Evolutionary conservation across 106 monocot genomes (phyloP).

Genomic region (Dendrobium catenatum): DNA sequence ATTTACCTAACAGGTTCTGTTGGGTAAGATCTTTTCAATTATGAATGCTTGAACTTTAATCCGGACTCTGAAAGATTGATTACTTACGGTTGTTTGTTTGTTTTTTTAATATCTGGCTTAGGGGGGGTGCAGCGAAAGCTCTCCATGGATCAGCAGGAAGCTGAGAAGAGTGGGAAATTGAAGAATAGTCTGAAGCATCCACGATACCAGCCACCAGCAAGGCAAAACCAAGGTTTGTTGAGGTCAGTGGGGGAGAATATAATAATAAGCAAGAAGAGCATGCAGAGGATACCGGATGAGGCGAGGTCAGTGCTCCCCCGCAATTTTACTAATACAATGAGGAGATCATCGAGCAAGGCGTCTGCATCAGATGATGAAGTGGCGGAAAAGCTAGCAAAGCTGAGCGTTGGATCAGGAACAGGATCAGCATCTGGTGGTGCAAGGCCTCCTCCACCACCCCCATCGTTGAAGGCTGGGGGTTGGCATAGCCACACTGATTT

Average conservation of each 20-base stretch:
- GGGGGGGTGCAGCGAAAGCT: slow-evolving; percentile 71
- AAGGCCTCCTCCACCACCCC: slow-evolving; percentile 15
- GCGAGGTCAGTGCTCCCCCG: not conserved
- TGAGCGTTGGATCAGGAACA: slow-evolving; percentile 14
- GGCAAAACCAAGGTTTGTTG: slow-evolving; percentile 37
- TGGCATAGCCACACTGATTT: slow-evolving; percentile 36
- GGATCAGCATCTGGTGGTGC: not conserved
- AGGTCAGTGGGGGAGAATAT: not conserved
- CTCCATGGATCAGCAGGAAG: slow-evolving; percentile 44
- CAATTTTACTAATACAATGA: not conserved
- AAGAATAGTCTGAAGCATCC: slow-evolving; percentile 40
- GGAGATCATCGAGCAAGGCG: slow-evolving; percentile 13
- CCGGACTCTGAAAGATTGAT: not conserved
- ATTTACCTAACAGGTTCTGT: not conserved
- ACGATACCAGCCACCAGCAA: slow-evolving; percentile 36
- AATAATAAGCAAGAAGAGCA: not conserved
- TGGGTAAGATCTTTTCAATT: not conserved
- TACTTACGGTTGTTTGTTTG: not conserved
- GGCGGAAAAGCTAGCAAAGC: slow-evolving; percentile 33
- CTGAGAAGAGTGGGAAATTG: slow-evolving; percentile 33
- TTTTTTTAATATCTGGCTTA: slow-evolving; percentile 7
- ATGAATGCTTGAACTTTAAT: not conserved
- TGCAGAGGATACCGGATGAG: not conserved
- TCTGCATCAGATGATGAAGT: slow-evolving; percentile 10
- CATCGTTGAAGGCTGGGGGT: slow-evolving; percentile 62